Base-by-base conservation (phyloP, 148 eudicot species). In the Amaranthus hypochondriacus region DNA sequence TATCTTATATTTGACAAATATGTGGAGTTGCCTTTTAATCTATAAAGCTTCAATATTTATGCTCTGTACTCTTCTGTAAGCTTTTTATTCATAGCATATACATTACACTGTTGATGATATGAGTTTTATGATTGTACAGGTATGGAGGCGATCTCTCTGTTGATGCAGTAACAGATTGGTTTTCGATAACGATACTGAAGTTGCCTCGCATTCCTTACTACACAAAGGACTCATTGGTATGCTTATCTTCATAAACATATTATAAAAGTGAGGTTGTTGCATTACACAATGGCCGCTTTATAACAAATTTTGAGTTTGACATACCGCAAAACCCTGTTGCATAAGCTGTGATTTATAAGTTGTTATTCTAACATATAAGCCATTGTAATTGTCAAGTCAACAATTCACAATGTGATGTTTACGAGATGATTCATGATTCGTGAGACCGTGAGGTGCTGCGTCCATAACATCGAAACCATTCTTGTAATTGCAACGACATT, bases 141-240 rank as follows among this genome's bases (percentile, higher is more conserved):
- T 91, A 88, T 75, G 83, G 82, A 47, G 98, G 96, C 75, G 96
- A 89, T 75, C 96, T 87, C 44, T 94, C 98, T 62, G 92, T 94
- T 84, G 97, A 94, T 84, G 89, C 84, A 48, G 85, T 94, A 52
- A 89, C 98, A 60, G 93, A 91, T 79, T 94, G 98, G 97, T 85
- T 90, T 86, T 87, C 93, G 15, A 84, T 87, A 77, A 78, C 57
- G 68, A 82, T 93, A 67, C 84, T 93, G 68, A 80, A 76, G 74
- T 76, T 93, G 78, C 98, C 98, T 75, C 93, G 98, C 69, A 90
- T 93, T 72, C 82, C 77, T 52, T 93, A 90, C 80, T 90, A 90
- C 78, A 83, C 93, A 15, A 89, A 86, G 82, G 98, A 90, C 58
- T 62, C 98, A 8, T 62, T 93, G 98, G 98, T 93, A 90, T 75